Evolutionary conservation across 306 rosid species (phyloP), one percentile per base, ranked within the genome.

Genomic region (Notholithocarpus densiflorus): DNA sequence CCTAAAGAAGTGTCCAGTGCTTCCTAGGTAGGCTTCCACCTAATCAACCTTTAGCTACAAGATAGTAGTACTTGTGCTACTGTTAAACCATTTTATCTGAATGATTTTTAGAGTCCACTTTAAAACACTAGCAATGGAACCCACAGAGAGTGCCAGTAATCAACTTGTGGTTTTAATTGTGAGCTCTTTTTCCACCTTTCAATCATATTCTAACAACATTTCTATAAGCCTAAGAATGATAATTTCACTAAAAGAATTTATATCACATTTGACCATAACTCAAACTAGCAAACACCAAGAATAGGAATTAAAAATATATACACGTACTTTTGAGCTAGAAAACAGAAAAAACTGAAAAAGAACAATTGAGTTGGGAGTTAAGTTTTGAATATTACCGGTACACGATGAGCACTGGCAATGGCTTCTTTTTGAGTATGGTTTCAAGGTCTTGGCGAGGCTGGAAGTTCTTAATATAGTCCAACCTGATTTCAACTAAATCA

Each of bases 401-500:
- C 24, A 59, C 77, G 40, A 84, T 17, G 20, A 87, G 17, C 9
- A 84, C 74, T 0, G 87, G 86, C 54, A 87, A 71, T 0, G 77
- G 78, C 78, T 84, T 87, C 29, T 84, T 73, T 21, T 60, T 56
- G 75, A 87, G 74, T 27, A 87, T 81, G 76, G 29, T 54, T 73
- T 87, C 77, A 32, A 87, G 86, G 80, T 84, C 73, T 21, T 6
- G 72, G 19, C 0, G 82, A 76, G 84, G 86, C 80, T 81, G 19
- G 69, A 87, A 79, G 71, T 72, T 72, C 74, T 76, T 34, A 56
- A 87, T 59, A 40, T 31, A 69, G 52, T 84, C 82, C 31, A 87
- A 34, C 73, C 84, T 81, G 68, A 87, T 7, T 77, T 87, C 88
- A 8, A 79, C 90, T 12, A 84, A 9, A 48, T 84, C 88, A 17